These are phyloP conservation scores for Pythium myriotylum DNA, from an alignment of 352 stramenopile genomes.

Conservation along the genomic window DNA sequence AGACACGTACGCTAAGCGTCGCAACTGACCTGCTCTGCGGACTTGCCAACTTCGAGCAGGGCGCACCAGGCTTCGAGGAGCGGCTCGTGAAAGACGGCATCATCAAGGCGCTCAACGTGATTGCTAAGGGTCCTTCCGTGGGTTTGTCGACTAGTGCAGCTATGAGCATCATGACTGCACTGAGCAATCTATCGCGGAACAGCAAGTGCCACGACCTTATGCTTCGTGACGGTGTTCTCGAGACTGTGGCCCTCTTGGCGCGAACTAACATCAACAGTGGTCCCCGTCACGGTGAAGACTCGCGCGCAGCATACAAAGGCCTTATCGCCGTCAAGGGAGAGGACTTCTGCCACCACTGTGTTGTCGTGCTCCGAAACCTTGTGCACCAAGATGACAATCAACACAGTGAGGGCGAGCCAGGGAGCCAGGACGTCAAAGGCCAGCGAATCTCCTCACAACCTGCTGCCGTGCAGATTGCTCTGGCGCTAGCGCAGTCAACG, in stretches of 20 bases:
- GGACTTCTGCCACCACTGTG: conserved; percentile 66
- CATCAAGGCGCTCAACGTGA: conserved; percentile 58
- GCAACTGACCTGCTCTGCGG: conserved; percentile 72
- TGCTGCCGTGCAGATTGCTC: conserved; percentile 53
- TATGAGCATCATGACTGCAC: conserved; percentile 68
- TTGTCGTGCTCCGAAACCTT: conserved; percentile 69
- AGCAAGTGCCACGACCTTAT: conserved; percentile 68
- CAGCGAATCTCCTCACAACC: conserved; percentile 58
- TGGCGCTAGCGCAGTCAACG: conserved; percentile 55
- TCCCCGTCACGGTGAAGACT: conserved; percentile 26
- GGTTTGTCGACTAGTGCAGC: conserved; percentile 6
- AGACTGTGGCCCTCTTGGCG: conserved; percentile 48
- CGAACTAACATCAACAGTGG: conserved; percentile 21
- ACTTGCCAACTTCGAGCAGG: conserved; percentile 48
- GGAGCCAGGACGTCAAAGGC: conserved; percentile 44
- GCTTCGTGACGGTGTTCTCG: conserved; percentile 71
- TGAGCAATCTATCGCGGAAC: conserved; percentile 70
- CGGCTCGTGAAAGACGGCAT: conserved; percentile 77
- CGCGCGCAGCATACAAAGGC: conserved; percentile 53
- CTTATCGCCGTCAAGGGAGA: conserved; percentile 67
- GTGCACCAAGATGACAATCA: conserved; percentile 38
- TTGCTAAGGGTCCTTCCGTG: conserved; percentile 47
- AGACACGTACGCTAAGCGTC: conserved; percentile 49
- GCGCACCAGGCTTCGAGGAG: conserved; percentile 46
- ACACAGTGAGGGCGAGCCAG: neutral